Evolutionary conservation across 768 basidiomycete species (phyloP).

Genomic region (Floccularia luteovirens): DNA sequence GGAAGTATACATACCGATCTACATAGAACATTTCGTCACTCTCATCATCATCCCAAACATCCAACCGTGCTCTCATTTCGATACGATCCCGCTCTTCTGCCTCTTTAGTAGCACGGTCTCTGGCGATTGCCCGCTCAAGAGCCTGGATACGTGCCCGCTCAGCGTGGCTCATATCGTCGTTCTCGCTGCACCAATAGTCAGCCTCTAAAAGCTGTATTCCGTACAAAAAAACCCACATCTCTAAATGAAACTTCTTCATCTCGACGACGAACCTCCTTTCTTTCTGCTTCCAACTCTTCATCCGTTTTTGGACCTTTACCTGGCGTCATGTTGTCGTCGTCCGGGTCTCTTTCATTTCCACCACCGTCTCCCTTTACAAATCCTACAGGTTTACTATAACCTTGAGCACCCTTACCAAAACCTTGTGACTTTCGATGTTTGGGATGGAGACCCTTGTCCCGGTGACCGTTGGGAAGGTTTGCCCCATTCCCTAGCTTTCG

Average conservation of each 20-base stretch:
- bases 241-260: conserved; percentile 83
- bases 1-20: conserved; percentile 52
- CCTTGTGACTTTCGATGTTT: conserved; percentile 37
- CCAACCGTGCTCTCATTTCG: conserved; percentile 75
- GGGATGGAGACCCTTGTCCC: conserved; percentile 15
- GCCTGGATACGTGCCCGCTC: conserved; percentile 77
- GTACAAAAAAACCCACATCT: conserved; percentile 54
- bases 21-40: conserved; percentile 91
- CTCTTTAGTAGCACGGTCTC: conserved; percentile 65
- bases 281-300: conserved; percentile 79
- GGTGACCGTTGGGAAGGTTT: conserved; percentile 42
- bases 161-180: conserved; percentile 84
- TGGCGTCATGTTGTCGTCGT: conserved; percentile 23
- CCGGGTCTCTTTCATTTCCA: conserved; percentile 18
- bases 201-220: neutral
- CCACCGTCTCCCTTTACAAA: conserved; percentile 71
- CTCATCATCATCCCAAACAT: conserved; percentile 90
- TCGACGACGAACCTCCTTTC: conserved; percentile 64
- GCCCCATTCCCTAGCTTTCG: conserved; percentile 77
- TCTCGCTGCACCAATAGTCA: conserved; percentile 59
- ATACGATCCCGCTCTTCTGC: conserved; percentile 73
- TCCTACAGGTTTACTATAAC: conserved; percentile 71
- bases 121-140: conserved; percentile 68
- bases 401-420: conserved; percentile 63
- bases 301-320: conserved; percentile 59